phyloP scores from a whole-genome alignment of 106 monocot species.

The Alisma plantagoaquatica region DNA sequence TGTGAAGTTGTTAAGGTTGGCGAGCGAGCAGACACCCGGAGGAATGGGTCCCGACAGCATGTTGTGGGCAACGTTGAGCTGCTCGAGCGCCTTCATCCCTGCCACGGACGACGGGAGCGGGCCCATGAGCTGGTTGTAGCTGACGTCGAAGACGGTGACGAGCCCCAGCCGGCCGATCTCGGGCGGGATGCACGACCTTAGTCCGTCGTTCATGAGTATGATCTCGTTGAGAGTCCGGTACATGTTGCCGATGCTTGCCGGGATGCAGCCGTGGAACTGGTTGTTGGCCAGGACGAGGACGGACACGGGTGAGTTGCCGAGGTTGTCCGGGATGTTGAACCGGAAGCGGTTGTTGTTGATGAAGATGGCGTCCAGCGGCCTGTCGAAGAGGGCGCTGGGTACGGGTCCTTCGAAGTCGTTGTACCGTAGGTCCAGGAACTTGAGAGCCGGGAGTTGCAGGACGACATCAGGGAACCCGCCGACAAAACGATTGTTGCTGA shows the following conservation, averaged over 20 bases:
- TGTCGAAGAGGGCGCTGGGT: constrained; percentile 39
- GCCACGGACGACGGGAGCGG: constrained; percentile 23
- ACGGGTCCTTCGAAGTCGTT: constrained; percentile 33
- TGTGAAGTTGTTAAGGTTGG: constrained; percentile 46
- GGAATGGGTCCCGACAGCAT: constrained; percentile 29
- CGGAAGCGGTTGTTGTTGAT: constrained; percentile 52
- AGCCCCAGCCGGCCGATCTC: constrained; percentile 37
- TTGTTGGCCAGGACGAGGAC: constrained; percentile 64
- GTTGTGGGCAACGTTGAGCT: constrained; percentile 57
- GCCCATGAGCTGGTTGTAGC: constrained; percentile 35
- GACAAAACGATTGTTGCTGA: no score
- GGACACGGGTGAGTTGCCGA: constrained; percentile 52
- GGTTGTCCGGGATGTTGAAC: constrained; percentile 32
- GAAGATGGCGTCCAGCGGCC: constrained; percentile 60
- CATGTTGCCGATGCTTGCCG: constrained; percentile 52
- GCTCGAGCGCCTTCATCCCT: constrained; percentile 26
- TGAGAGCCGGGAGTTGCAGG: no score
- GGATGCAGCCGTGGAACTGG: constrained; percentile 45
- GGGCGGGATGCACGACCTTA: constrained; percentile 46
- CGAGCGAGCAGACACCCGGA: constrained; percentile 23
- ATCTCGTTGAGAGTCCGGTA: constrained; percentile 44
- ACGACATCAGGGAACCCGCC: no score
- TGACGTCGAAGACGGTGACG: constrained; percentile 52
- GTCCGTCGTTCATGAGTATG: constrained; percentile 39
- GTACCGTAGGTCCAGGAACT: constrained; percentile 10